Evolutionary conservation across 345 rosid genomes (phyloP).

Genomic region (Melaleuca quinquenervia): DNA sequence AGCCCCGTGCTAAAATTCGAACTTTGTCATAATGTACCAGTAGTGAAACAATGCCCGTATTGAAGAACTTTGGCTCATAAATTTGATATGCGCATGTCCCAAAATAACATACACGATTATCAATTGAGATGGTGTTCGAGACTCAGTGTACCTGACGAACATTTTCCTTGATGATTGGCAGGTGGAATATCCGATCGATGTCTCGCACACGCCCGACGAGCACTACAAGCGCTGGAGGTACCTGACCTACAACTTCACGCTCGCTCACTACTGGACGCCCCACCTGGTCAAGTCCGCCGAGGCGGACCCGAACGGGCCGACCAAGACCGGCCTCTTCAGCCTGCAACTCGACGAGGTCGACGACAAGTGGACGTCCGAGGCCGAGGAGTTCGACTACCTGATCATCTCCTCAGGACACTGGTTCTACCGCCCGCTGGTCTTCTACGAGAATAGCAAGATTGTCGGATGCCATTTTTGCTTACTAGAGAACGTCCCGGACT

Average conservation of each 20-base stretch:
- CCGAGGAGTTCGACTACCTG: slow-evolving; percentile 46
- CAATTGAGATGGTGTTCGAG: neutral
- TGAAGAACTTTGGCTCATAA: neutral
- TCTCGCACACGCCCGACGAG: slow-evolving; percentile 37
- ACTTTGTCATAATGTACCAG: neutral
- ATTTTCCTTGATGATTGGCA: neutral
- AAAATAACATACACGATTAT: too few relatives aligned
- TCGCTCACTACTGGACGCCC: slow-evolving; percentile 63
- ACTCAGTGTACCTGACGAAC: neutral
- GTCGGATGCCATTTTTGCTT: slow-evolving; percentile 63
- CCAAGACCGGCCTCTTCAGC: slow-evolving; percentile 32
- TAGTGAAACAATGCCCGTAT: neutral
- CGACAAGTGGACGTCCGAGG: slow-evolving; percentile 42
- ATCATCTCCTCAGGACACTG: slow-evolving; percentile 77
- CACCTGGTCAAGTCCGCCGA: slow-evolving; percentile 37
- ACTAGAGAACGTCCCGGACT: slow-evolving; percentile 35
- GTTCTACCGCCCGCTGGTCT: slow-evolving; percentile 57
- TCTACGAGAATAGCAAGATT: slow-evolving; percentile 27
- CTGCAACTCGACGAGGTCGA: slow-evolving; percentile 59
- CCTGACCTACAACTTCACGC: slow-evolving; percentile 60
- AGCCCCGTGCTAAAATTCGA: too few relatives aligned
- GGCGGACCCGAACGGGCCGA: slow-evolving; percentile 23
- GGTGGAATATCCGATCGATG: slow-evolving; percentile 73
- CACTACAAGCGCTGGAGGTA: slow-evolving; percentile 60
- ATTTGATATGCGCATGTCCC: too few relatives aligned